phyloP scores from a whole-genome alignment of 805 yeast species.

The Isabelozyma rhagii region DNA sequence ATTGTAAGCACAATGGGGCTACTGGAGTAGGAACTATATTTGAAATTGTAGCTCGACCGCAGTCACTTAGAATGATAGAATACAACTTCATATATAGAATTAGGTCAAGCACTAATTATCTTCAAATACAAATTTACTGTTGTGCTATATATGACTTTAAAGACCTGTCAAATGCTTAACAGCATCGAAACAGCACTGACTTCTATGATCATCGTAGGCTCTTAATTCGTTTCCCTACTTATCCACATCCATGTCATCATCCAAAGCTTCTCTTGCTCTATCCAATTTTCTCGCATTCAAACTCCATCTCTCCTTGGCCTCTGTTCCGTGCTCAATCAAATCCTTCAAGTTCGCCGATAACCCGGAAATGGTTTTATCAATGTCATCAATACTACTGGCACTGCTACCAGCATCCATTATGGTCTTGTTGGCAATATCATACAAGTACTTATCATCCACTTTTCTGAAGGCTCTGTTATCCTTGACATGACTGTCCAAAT shows the following conservation, averaged over 20 bases:
- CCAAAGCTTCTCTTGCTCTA: constrained; percentile 19
- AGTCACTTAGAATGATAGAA: too few species aligned
- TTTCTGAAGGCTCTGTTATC: constrained; percentile 16
- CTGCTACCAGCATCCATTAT: constrained; percentile 14
- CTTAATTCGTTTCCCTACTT: too few species aligned
- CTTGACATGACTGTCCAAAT: constrained; percentile 17
- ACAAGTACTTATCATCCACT: constrained; percentile 16
- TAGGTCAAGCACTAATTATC: too few species aligned
- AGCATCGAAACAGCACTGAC: not conserved
- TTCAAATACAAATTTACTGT: too few species aligned
- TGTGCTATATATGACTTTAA: too few species aligned
- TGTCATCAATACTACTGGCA: constrained; percentile 21
- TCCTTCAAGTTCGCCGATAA: constrained; percentile 23
- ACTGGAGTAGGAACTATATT: too few species aligned
- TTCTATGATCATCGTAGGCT: not conserved
- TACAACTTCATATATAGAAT: too few species aligned
- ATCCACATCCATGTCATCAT: not conserved
- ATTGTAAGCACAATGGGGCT: too few species aligned
- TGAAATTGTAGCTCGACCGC: too few species aligned
- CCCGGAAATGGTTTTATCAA: constrained; percentile 24
- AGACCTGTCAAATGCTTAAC: not conserved
- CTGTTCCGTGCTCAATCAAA: constrained; percentile 27
- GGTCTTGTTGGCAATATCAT: constrained; percentile 19
- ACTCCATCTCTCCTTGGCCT: constrained; percentile 33
- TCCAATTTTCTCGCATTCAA: constrained; percentile 31